These are phyloP conservation scores for Iris pallida DNA, from an alignment of 116 monocot species.

Conservation along the genomic window DNA sequence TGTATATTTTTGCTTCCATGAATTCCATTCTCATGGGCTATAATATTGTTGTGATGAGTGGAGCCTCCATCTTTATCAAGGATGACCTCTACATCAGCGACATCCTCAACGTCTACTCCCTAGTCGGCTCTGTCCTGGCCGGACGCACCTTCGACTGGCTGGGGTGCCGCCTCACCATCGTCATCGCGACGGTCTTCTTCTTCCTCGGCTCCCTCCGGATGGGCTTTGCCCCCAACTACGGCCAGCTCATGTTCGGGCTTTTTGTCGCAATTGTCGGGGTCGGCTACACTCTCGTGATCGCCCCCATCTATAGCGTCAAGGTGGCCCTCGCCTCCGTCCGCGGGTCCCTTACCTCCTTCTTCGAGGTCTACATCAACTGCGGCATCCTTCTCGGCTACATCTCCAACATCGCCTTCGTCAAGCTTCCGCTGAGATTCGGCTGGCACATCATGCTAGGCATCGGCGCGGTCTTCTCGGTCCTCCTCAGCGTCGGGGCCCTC, in stretches of 20 bases:
- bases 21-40: no score
- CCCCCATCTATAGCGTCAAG: constrained; percentile 30
- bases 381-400: constrained; percentile 47
- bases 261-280: constrained; percentile 17
- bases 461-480: constrained; percentile 18
- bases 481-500: constrained; percentile 14
- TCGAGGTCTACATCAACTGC: constrained; percentile 38
- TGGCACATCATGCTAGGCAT: constrained; percentile 45
- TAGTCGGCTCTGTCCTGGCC: constrained; percentile 32
- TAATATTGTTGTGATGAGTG: constrained; percentile 43
- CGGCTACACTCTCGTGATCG: constrained; percentile 19
- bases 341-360: constrained; percentile 46
- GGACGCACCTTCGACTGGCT: constrained; percentile 38
- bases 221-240: constrained; percentile 35
- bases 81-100: constrained; percentile 28
- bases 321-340: constrained; percentile 31
- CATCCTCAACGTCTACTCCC: constrained; percentile 31
- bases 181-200: constrained; percentile 33
- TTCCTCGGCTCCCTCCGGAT: constrained; percentile 36
- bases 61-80: constrained; percentile 34
- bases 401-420: constrained; percentile 24
- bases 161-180: constrained; percentile 40
- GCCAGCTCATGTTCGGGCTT: constrained; percentile 29
- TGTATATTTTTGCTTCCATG: no score
- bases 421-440: constrained; percentile 24